phyloP scores from a whole-genome alignment of 1,139 yeast species.

The Kazachstania sp. region DNA sequence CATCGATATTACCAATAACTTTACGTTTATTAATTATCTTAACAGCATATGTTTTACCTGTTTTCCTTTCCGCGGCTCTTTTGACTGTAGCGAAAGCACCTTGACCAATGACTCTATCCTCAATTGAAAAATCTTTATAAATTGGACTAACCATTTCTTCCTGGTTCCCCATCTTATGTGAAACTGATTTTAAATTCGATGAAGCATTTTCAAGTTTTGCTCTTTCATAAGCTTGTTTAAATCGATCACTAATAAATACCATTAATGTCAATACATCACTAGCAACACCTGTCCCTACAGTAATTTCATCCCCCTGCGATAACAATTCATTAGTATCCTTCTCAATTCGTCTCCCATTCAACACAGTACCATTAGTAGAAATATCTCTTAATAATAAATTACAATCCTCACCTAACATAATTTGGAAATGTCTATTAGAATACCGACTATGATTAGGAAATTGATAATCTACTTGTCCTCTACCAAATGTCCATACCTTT shows the following conservation, averaged over 20 bases:
- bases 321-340: slow-evolving; percentile 76
- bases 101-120: slow-evolving; percentile 81
- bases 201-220: slow-evolving; percentile 9
- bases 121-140: slow-evolving; percentile 63
- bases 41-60: slow-evolving; percentile 83
- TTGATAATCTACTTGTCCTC: slow-evolving; percentile 61
- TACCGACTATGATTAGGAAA: slow-evolving; percentile 59
- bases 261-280: slow-evolving; percentile 69
- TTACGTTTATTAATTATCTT: slow-evolving; percentile 80
- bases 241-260: slow-evolving; percentile 41
- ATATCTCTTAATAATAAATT: slow-evolving; percentile 59
- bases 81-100: slow-evolving; percentile 97
- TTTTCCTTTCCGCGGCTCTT: slow-evolving; percentile 74
- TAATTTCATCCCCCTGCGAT: slow-evolving; percentile 85
- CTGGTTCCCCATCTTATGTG: neutral
- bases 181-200: neutral
- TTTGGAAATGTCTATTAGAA: slow-evolving; percentile 68
- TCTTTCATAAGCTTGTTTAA: slow-evolving; percentile 31
- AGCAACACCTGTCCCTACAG: slow-evolving; percentile 82
- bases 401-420: slow-evolving; percentile 48
- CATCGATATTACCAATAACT: slow-evolving; percentile 69
- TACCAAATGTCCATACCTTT: slow-evolving; percentile 68
- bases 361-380: slow-evolving; percentile 85
- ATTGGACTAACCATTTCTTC: slow-evolving; percentile 29
- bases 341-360: slow-evolving; percentile 64